Conservation (phyloP, 2,329 filamentous ascomycete species). For the Calonectria honghensis region DNA sequence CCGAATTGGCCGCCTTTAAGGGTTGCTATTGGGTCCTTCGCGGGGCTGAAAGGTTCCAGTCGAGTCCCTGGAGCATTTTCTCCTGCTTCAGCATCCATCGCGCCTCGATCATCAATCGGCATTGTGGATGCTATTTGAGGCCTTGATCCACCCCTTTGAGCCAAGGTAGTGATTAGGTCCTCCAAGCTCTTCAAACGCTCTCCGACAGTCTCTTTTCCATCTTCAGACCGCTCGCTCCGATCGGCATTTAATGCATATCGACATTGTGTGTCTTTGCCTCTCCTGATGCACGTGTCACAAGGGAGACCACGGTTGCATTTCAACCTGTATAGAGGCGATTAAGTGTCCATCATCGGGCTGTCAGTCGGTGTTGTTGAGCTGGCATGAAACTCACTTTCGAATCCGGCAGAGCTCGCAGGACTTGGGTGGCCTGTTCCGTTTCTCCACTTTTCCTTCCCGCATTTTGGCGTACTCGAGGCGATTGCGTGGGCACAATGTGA, state of each 20-base stretch:
- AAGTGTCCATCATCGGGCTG: not conserved
- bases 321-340: constrained; percentile 45
- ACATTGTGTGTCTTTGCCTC: constrained; percentile 52
- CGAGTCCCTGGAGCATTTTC: too few relatives aligned
- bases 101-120: not conserved
- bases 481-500: not conserved
- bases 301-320: constrained; percentile 59
- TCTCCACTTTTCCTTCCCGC: constrained; percentile 54
- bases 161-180: constrained; percentile 50
- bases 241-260: constrained; percentile 58
- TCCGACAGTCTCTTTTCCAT: constrained; percentile 35
- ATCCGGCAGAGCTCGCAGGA: constrained; percentile 60
- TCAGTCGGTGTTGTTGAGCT: not conserved
- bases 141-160: not conserved
- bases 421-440: constrained; percentile 58
- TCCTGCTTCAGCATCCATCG: not conserved
- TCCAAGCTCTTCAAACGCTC: constrained; percentile 57
- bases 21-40: not conserved
- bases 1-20: not conserved
- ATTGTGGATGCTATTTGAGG: not conserved
- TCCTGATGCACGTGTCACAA: constrained; percentile 56
- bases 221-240: constrained; percentile 38
- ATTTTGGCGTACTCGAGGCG: constrained; percentile 10
- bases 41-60: not conserved
- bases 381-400: constrained; percentile 55